phyloP scores from a whole-genome alignment of 1,139 yeast genomes.

The Suhomyces chickasaworum region DNA sequence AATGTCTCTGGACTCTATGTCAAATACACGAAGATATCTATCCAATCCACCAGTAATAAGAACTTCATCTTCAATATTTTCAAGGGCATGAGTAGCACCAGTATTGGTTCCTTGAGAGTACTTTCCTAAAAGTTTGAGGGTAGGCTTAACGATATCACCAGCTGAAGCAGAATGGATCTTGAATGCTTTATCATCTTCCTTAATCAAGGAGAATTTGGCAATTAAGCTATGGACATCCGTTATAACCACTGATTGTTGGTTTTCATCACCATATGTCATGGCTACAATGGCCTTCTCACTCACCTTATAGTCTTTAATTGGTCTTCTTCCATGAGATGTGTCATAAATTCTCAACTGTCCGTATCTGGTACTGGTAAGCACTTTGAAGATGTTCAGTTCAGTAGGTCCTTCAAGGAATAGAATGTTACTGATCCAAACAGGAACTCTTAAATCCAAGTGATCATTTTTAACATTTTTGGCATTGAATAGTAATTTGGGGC shows the following conservation, averaged over 20 bases:
- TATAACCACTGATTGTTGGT: conserved; percentile 46
- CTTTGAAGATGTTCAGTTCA: conserved; percentile 35
- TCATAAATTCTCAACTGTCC: conserved; percentile 71
- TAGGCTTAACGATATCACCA: conserved; percentile 42
- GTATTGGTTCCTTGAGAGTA: conserved; percentile 48
- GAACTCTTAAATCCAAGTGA: conserved; percentile 63
- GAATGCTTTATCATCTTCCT: conserved; percentile 40
- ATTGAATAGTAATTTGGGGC: conserved; percentile 43
- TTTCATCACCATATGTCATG: conserved; percentile 33
- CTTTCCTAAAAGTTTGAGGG: conserved; percentile 44
- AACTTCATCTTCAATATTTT: conserved; percentile 30
- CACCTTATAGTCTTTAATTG: conserved; percentile 51
- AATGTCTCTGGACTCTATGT: conserved; percentile 55
- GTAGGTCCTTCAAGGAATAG: conserved; percentile 41
- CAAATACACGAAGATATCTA: conserved; percentile 78
- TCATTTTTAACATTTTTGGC: conserved; percentile 70
- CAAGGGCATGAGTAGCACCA: conserved; percentile 42
- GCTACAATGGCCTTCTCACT: conserved; percentile 51
- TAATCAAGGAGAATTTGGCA: conserved; percentile 50
- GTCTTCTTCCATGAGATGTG: conserved; percentile 60
- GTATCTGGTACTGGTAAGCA: conserved; percentile 66
- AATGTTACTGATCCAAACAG: conserved; percentile 62
- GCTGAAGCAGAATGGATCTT: conserved; percentile 48
- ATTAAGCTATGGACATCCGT: conserved; percentile 61
- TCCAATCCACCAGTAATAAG: conserved; percentile 78